These are phyloP conservation scores for Hypoxylon rickii DNA, from an alignment of 495 filamentous ascomycete species.

Conservation along the genomic window DNA sequence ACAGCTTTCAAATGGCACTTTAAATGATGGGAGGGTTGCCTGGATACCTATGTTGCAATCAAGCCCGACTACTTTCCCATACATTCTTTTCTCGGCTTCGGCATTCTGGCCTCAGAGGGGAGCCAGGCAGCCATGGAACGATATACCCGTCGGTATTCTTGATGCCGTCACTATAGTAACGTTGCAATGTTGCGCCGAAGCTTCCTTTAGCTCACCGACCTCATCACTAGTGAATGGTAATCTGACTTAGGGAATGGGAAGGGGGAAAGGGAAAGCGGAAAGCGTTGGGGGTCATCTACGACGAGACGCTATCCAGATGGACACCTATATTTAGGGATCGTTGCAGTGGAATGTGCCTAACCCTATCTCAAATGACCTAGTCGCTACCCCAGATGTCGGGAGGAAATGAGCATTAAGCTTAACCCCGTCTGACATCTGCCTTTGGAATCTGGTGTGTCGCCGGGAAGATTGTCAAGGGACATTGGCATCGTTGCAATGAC, in stretches of 20 bases:
- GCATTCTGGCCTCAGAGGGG: conserved; percentile 3
- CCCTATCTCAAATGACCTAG: conserved; percentile 29
- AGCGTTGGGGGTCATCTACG: conserved; percentile 23
- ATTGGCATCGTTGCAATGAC: conserved; percentile 33
- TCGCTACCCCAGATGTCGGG: conserved; percentile 7
- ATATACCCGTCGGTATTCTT: conserved; percentile 2
- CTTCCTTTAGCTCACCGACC: conserved; percentile 1
- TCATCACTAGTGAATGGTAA: conserved; percentile 5
- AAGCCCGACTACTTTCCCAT: background rate
- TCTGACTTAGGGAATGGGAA: conserved; percentile 5
- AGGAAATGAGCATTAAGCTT: conserved; percentile 23
- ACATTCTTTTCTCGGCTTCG: background rate
- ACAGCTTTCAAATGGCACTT: background rate
- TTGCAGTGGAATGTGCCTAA: conserved; percentile 29
- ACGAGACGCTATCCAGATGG: conserved; percentile 14
- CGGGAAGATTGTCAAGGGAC: conserved; percentile 25
- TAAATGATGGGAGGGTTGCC: no score
- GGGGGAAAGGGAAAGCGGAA: conserved; percentile 7
- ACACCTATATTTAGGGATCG: conserved; percentile 17
- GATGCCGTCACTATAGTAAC: conserved; percentile 21
- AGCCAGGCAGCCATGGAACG: conserved; percentile 5
- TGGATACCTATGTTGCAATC: background rate
- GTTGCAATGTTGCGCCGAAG: conserved; percentile 23
- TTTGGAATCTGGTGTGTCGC: conserved; percentile 11
- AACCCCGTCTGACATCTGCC: conserved; percentile 6